A percentile compares a stretch with the other conserved stretches of the same genome.
phyloP scores from a whole-genome alignment of 2,329 filamentous ascomycete genomes.

The Colletotrichum limetticola region DNA sequence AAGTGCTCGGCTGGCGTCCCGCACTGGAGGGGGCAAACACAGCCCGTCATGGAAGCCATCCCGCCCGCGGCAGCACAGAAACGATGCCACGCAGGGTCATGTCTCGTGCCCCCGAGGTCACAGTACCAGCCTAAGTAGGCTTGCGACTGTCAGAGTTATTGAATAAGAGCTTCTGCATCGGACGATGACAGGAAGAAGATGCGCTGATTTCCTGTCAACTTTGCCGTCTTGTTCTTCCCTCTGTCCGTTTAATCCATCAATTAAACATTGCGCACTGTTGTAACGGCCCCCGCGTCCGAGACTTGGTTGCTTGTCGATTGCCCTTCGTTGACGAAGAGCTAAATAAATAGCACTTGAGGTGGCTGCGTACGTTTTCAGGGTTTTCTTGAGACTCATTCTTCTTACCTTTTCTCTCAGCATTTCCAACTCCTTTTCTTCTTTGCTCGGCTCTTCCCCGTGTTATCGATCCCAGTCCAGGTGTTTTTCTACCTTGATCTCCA shows the following conservation, averaged over 20 bases:
- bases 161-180: conserved; percentile 22
- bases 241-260: conserved; percentile 23
- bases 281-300: conserved; percentile 10
- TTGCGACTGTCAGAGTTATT: conserved; percentile 6
- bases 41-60: conserved; percentile 7
- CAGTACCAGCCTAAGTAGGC: neutral
- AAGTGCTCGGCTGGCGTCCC: conserved; percentile 23
- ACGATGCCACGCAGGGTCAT: conserved; percentile 13
- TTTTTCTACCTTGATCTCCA: conserved; percentile 22
- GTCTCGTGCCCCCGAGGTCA: conserved; percentile 24
- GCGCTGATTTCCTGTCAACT: conserved; percentile 23
- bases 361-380: conserved; percentile 7
- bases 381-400: neutral
- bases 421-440: neutral
- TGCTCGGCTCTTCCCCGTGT: conserved; percentile 5
- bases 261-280: conserved; percentile 10
- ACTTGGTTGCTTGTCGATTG: conserved; percentile 1
- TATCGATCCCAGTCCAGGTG: conserved; percentile 6
- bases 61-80: neutral
- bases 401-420: neutral
- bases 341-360: conserved; percentile 23
- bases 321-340: conserved; percentile 3
- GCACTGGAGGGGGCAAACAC: conserved; percentile 4
- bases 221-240: conserved; percentile 4
- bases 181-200: conserved; percentile 26